These are phyloP conservation scores for Lactifluus echinatus DNA, from an alignment of 768 basidiomycete species.

Conservation along the genomic window DNA sequence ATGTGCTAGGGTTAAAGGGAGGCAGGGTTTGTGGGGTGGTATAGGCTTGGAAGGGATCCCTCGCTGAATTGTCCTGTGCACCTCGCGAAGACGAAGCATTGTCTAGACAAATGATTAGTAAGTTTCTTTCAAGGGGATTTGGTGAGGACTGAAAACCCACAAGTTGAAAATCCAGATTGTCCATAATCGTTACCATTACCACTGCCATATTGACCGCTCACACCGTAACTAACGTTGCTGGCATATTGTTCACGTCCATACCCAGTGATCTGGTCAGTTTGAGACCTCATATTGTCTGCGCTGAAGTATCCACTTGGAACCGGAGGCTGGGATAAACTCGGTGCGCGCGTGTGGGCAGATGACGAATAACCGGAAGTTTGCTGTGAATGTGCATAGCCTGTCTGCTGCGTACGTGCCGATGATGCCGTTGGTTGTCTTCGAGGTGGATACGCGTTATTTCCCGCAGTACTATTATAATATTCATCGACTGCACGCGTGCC, in stretches of 20 bases:
- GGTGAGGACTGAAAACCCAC: constrained; percentile 3
- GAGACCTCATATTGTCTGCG: constrained; percentile 21
- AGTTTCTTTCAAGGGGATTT: background rate
- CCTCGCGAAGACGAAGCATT: constrained; percentile 43
- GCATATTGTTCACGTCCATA: constrained; percentile 18
- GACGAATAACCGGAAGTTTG: constrained; percentile 36
- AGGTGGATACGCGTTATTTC: constrained; percentile 37
- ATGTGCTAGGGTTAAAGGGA: constrained; percentile 32
- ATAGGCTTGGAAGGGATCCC: constrained; percentile 38
- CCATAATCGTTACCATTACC: constrained; percentile 33
- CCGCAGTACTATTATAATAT: constrained; percentile 44
- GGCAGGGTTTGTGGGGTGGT: constrained; percentile 24
- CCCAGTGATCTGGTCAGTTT: constrained; percentile 23
- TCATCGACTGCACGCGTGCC: constrained; percentile 71
- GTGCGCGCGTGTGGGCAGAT: constrained; percentile 28
- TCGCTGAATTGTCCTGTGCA: constrained; percentile 34
- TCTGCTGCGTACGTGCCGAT: constrained; percentile 25
- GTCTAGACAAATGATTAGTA: constrained; percentile 31
- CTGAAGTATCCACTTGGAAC: background rate
- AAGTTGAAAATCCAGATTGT: constrained; percentile 49
- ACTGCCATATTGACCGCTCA: constrained; percentile 26
- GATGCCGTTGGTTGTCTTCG: constrained; percentile 22
- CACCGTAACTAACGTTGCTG: constrained; percentile 21
- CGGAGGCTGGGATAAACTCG: constrained; percentile 20
- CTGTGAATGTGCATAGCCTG: constrained; percentile 33